Evolutionary conservation across 2,329 filamentous ascomycete species (phyloP).

Genomic region (Dothistroma septosporum): DNA sequence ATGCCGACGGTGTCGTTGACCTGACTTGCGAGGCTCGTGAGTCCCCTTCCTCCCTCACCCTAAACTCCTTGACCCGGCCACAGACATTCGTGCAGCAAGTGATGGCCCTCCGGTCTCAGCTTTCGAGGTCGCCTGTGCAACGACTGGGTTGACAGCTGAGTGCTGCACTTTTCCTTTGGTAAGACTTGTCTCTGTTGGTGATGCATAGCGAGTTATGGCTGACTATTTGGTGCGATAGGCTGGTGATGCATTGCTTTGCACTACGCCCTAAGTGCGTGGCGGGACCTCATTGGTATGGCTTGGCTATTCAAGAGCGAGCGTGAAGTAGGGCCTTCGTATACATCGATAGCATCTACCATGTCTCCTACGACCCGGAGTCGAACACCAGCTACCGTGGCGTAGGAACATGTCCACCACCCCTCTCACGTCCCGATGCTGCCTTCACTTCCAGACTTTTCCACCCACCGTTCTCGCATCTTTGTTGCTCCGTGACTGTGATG

Average conservation of each 20-base stretch:
- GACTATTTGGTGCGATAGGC: constrained; percentile 2
- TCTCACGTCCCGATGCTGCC: too few species aligned
- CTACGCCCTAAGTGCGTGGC: constrained; percentile 6
- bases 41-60: too few species aligned
- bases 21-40: constrained; percentile 15
- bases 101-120: constrained; percentile 1
- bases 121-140: constrained; percentile 12
- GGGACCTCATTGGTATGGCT: neutral
- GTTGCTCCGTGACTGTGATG: too few species aligned
- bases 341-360: neutral
- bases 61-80: too few species aligned
- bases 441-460: too few species aligned
- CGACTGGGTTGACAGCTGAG: constrained; percentile 9
- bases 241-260: constrained; percentile 16
- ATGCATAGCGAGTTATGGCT: neutral
- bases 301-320: neutral
- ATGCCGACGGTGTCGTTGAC: constrained; percentile 13
- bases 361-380: too few species aligned
- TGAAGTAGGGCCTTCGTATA: neutral
- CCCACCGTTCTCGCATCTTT: too few species aligned
- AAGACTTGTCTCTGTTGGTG: neutral
- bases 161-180: constrained; percentile 17
- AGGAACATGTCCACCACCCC: too few species aligned
- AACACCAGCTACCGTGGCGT: too few species aligned
- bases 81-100: constrained; percentile 6